Evolutionary conservation across 2,329 filamentous ascomycete species (phyloP).

Genomic region (Cryphonectria naterciae): DNA sequence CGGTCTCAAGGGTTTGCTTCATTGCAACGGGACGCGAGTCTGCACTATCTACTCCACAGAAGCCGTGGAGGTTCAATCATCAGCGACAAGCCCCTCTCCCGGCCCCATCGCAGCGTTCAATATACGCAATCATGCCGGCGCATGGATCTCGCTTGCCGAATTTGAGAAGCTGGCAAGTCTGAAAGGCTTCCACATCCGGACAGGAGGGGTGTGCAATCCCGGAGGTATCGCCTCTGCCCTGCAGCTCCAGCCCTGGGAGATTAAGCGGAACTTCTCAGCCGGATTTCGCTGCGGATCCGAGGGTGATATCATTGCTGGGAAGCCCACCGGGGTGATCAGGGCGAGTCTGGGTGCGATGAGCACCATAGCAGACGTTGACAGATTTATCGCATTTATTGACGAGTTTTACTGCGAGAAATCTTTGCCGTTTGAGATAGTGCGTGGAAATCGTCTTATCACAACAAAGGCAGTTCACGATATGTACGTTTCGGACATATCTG

Average conservation of each 20-base stretch:
- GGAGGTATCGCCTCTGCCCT: conserved; percentile 79
- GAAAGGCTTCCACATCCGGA: conserved; percentile 81
- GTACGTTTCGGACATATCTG: conserved; percentile 66
- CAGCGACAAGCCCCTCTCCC: conserved; percentile 43
- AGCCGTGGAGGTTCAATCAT: conserved; percentile 30
- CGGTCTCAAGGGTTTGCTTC: conserved; percentile 62
- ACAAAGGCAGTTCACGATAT: conserved; percentile 37
- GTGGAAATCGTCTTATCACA: not conserved
- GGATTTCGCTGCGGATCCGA: conserved; percentile 85
- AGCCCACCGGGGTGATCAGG: conserved; percentile 85
- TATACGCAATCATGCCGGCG: conserved; percentile 66
- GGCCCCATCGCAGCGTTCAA: conserved; percentile 89
- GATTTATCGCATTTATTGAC: conserved; percentile 70
- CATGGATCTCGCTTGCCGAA: conserved; percentile 80
- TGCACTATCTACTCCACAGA: conserved; percentile 66
- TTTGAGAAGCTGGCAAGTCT: conserved; percentile 84
- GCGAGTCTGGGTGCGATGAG: conserved; percentile 92
- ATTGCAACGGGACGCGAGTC: conserved; percentile 69
- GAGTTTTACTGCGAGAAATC: conserved; percentile 62
- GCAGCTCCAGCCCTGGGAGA: conserved; percentile 76
- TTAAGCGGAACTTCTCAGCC: conserved; percentile 81
- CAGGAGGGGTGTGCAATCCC: conserved; percentile 89
- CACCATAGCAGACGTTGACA: conserved; percentile 71
- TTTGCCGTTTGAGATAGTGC: not conserved
- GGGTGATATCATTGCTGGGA: conserved; percentile 79